A percentile compares a stretch with the other conserved stretches of the same genome.
phyloP scores from a whole-genome alignment of 345 rosid genomes.

The Lepidium didymum region DNA sequence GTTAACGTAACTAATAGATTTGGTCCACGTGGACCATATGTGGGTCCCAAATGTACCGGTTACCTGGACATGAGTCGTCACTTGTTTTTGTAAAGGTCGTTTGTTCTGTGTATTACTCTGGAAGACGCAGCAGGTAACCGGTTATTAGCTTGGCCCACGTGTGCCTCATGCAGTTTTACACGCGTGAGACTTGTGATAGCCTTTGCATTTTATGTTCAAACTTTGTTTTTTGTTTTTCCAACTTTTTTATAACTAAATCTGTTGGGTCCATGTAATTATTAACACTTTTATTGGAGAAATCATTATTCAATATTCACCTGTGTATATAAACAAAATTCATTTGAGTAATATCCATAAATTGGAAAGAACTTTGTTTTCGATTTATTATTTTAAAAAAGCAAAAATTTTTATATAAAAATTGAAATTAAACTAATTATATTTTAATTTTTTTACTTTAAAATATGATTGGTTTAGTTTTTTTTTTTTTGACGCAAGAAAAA shows the following conservation, averaged over 20 bases:
- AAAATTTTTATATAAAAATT: too few species aligned
- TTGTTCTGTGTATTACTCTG: not conserved
- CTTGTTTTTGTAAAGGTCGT: constrained; percentile 4
- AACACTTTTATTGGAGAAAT: constrained; percentile 8
- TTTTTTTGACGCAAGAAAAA: too few species aligned
- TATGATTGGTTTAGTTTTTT: too few species aligned
- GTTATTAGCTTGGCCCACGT: constrained; percentile 32
- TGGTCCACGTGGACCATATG: not conserved
- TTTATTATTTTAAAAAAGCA: too few species aligned
- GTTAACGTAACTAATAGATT: not conserved
- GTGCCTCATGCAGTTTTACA: constrained; percentile 24
- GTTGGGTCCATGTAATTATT: constrained; percentile 11
- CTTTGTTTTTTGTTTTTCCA: not conserved
- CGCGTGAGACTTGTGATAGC: constrained; percentile 34
- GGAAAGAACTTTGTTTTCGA: too few species aligned
- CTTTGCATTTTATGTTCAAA: not conserved
- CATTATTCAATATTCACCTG: not conserved
- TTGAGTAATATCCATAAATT: too few species aligned
- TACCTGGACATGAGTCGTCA: constrained; percentile 16
- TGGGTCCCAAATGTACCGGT: constrained; percentile 14
- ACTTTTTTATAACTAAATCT: not conserved
- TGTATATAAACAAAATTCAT: too few species aligned
- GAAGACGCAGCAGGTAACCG: constrained; percentile 19
- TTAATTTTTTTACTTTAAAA: too few species aligned
- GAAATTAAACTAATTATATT: too few species aligned